Percentiles rank a stretch among this genome's conserved stretches.
Evolutionary conservation across 78 protist species (phyloP).

Genomic region (Mastigamoeba balamuthi): DNA sequence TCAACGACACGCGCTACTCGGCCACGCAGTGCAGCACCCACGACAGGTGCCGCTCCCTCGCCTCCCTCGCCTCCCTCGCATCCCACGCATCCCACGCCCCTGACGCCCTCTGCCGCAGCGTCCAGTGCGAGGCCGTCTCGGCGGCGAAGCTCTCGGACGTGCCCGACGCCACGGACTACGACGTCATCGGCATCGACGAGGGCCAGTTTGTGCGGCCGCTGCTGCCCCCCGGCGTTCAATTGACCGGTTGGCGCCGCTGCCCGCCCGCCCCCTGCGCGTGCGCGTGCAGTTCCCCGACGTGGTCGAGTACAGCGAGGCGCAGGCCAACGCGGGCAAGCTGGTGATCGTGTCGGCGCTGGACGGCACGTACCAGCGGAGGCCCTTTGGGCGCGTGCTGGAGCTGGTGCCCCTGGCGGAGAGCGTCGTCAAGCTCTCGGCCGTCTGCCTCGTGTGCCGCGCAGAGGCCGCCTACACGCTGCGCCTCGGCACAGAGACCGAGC

Average conservation of each 20-base stretch:
- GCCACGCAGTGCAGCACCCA: background rate
- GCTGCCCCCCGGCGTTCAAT: background rate
- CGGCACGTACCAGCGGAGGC: slow-evolving; percentile 66
- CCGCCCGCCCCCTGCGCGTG: background rate
- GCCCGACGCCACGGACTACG: slow-evolving; percentile 12
- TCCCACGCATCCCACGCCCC: too few species aligned
- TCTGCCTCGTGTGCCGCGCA: slow-evolving; percentile 53
- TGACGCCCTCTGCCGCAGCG: too few species aligned
- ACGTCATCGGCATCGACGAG: slow-evolving; percentile 86
- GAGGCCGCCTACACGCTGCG: slow-evolving; percentile 75
- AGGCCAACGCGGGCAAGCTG: slow-evolving; percentile 72
- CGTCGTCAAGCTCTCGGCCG: slow-evolving; percentile 68
- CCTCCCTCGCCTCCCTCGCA: too few species aligned
- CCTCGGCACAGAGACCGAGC: slow-evolving; percentile 26
- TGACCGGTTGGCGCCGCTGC: background rate
- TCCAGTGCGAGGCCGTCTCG: slow-evolving; percentile 30
- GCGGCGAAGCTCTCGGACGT: slow-evolving; percentile 28
- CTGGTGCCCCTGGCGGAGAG: slow-evolving; percentile 66
- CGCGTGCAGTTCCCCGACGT: slow-evolving; percentile 67
- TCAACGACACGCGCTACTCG: background rate
- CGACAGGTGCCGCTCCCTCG: background rate
- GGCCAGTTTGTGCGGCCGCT: slow-evolving; percentile 65
- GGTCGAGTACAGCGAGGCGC: slow-evolving; percentile 54
- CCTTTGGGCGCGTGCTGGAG: slow-evolving; percentile 52
- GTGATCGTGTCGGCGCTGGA: slow-evolving; percentile 83